Base-by-base conservation (phyloP, 2,329 filamentous ascomycete genomes). In the Botrytis pseudocinerea region DNA sequence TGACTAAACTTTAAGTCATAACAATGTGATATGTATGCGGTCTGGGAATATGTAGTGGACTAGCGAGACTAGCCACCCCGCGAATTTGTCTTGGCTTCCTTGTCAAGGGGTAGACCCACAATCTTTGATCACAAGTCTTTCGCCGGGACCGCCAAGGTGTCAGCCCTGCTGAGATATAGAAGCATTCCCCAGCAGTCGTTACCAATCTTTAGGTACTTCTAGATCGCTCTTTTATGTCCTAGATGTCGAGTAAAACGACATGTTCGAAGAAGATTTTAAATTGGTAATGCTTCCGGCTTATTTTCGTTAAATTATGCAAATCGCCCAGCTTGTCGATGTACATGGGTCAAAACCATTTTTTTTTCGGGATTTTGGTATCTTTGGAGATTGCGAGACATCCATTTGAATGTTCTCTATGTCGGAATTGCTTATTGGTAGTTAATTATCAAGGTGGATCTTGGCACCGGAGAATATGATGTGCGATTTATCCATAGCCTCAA, bases 271-370 rank as follows among this genome's bases (percentile, higher is more conserved):
- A 32, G 40, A 69, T 69, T 40, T 48, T 57, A 48, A 60, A 32
- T 72, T 72, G 62, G 42, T 54, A 60, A 59, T 71, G 38, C 62
- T 72, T 72, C 70, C 70, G 70, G 35, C 38, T 72, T 68, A 60
- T 72, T 72, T 72, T 72, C 70, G 62, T 72, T 32, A 22, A 61
- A 59, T 68, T 32, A 69, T 69, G 51, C 70, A 72, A 48, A 44
- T 60, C 40, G 28, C 40, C 48, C 44, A 32, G 28, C 16, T 48
- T 57, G 28, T 68, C 44, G 38, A 44, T 32, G 22, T 68, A 28
- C 25, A 10, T 66, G 28, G 70, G 28, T 35, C 48, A 25, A 28
- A 72, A 32, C 16, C 46, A 54, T 6, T 7, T 35, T 35, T 35
- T 35, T 35, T 35, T 72, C 51, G 70, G 70, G 25, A 60, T 25